Conservation (phyloP, 176 grass and related monocot genomes). For the Ensete ventricosum region DNA sequence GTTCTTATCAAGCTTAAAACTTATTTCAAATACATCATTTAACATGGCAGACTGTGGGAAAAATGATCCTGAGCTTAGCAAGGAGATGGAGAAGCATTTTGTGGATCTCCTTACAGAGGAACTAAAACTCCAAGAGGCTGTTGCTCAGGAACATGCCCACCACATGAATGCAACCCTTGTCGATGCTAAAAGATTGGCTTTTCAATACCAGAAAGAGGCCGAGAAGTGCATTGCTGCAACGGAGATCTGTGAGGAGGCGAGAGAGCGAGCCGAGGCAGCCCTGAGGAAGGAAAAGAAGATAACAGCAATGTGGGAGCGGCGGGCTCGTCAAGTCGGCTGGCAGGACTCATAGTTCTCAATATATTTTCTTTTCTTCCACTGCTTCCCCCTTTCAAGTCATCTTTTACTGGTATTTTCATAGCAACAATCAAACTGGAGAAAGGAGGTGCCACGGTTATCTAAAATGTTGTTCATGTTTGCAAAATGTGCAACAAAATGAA, state of each 20-base stretch:
- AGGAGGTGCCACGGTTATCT: background rate
- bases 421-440: background rate
- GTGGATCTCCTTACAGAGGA: constrained; percentile 87
- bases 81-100: constrained; percentile 84
- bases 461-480: background rate
- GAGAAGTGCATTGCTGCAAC: constrained; percentile 93
- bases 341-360: constrained; percentile 22
- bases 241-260: constrained; percentile 78
- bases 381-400: background rate
- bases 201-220: constrained; percentile 69
- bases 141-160: constrained; percentile 68
- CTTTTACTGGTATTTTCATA: background rate
- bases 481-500: background rate
- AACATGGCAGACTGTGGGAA: constrained; percentile 61
- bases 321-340: constrained; percentile 75
- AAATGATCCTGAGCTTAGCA: constrained; percentile 62
- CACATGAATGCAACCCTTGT: constrained; percentile 76
- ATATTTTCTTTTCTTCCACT: background rate
- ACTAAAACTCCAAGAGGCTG: constrained; percentile 74
- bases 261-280: constrained; percentile 49
- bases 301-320: constrained; percentile 59
- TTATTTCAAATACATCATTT: background rate
- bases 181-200: constrained; percentile 73
- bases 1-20: background rate
- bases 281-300: constrained; percentile 76